A percentile compares a stretch with the other conserved stretches of the same genome.
Conservation (phyloP, 1,284 basidiomycete species). For the Heterobasidion irregulare region DNA sequence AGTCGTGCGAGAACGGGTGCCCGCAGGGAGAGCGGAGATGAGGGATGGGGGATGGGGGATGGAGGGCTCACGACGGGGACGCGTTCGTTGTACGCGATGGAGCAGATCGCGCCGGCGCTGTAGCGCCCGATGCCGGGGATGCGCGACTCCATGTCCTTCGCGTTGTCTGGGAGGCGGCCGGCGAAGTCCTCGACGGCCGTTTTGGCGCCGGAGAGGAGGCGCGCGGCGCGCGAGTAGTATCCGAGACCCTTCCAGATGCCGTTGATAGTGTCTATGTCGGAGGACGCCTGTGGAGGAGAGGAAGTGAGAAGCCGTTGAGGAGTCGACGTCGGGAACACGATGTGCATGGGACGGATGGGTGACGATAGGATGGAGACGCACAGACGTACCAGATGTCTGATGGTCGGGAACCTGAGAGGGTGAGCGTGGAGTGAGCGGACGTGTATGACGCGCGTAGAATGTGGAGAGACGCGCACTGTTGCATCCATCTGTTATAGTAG, state of each 20-base stretch:
- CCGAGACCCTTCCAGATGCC: conserved; percentile 86
- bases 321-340: too few species aligned
- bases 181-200: conserved; percentile 61
- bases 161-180: conserved; percentile 74
- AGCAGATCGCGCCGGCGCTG: conserved; percentile 84
- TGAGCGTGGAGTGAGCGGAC: conserved; percentile 5
- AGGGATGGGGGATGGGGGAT: not conserved
- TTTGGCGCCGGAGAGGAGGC: conserved; percentile 72
- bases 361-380: not conserved
- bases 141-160: conserved; percentile 73
- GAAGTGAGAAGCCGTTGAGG: not conserved
- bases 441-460: not conserved
- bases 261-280: conserved; percentile 82
- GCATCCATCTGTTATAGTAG: conserved; percentile 84
- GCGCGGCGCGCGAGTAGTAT: conserved; percentile 84
- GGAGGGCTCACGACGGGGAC: conserved; percentile 64
- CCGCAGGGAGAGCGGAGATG: not conserved
- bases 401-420: conserved; percentile 84
- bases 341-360: too few species aligned
- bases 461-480: conserved; percentile 38
- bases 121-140: conserved; percentile 91
- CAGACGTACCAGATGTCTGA: conserved; percentile 59
- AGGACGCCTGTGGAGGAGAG: conserved; percentile 38
- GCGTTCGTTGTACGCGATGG: conserved; percentile 82
- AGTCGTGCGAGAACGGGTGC: not conserved